Evolutionary conservation across 163 green algal species (phyloP), one percentile per base, ranked within the genome.

Genomic region (Prototheca cutis): DNA sequence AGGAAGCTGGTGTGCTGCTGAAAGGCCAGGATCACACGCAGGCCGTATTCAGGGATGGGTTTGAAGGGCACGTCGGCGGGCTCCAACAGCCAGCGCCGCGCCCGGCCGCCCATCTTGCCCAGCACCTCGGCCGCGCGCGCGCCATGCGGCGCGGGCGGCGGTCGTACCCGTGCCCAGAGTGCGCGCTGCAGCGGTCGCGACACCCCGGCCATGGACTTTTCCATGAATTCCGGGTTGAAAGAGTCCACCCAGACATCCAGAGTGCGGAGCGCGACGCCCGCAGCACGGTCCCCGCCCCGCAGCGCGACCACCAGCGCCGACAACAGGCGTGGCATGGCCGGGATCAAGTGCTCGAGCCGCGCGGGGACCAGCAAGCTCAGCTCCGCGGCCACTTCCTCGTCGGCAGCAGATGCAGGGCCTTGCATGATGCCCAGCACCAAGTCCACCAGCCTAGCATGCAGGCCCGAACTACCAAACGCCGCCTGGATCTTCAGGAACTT

Each of bases 221-320:
- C 91, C 34, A 97, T 75, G 66, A 95, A 97, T 65, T 97, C 91
- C 3, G 91, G 91, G 72, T 95, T 96, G 17, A 98, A 77, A n/a
- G 70, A 86, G 65, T 98, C 91, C n/a, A 96, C 80, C 91, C 91
- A 98, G 31, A 90, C 82, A 67, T 96, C 86, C 23, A 95, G 77
- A 17, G 82, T 89, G 19, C 71, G 64, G 49, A 93, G 66, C 25
- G 72, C 84, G 47, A 88, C 62, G 31, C 53, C 19, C 18, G 77
- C 59, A 17, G 83, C 65, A n/a, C 80, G 67, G 29, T 86, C 76
- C 13, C 47, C 49, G 29, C 77, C 77, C 40, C 78, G 73, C 32
- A 97, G 67, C 0, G 90, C 88, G 27, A 71, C 51, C 17, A 89
- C 72, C 29, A 95, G 66, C 23, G 90, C 88, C 33, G 73, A 62